These are phyloP conservation scores for Colletotrichum lindemuthianum DNA, from an alignment of 2,329 filamentous ascomycete species.

Conservation along the genomic window DNA sequence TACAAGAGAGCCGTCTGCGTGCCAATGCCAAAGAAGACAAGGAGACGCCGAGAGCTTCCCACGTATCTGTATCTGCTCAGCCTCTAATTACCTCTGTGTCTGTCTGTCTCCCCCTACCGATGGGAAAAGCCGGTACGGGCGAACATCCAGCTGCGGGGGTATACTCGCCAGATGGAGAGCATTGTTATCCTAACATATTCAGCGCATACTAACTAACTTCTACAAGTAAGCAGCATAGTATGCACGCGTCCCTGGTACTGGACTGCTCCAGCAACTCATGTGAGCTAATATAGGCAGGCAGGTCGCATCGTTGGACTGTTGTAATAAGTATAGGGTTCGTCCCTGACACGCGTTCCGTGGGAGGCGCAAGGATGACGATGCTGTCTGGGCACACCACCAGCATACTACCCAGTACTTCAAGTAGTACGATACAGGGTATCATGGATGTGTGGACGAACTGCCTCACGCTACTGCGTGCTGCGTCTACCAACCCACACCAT, in stretches of 20 bases:
- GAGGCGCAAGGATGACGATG: slow-evolving; percentile 17
- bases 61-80: background rate
- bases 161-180: too few relatives aligned
- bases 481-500: too few relatives aligned
- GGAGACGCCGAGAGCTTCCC: background rate
- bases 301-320: slow-evolving; percentile 9
- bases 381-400: background rate
- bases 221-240: too few relatives aligned
- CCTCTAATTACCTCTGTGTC: too few relatives aligned
- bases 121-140: background rate
- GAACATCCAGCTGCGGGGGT: too few relatives aligned
- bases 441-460: too few relatives aligned
- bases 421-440: too few relatives aligned
- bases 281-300: slow-evolving; percentile 23
- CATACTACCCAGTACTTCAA: too few relatives aligned
- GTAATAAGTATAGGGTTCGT: slow-evolving; percentile 7
- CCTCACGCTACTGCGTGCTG: too few relatives aligned
- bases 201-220: too few relatives aligned
- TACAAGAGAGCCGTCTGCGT: background rate
- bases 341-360: slow-evolving; percentile 8
- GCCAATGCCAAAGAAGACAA: background rate
- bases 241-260: too few relatives aligned
- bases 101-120: background rate
- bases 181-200: too few relatives aligned
- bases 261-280: slow-evolving; percentile 4